phyloP scores from a whole-genome alignment of 305 asterid genomes.

The Coffea humblotiana region DNA sequence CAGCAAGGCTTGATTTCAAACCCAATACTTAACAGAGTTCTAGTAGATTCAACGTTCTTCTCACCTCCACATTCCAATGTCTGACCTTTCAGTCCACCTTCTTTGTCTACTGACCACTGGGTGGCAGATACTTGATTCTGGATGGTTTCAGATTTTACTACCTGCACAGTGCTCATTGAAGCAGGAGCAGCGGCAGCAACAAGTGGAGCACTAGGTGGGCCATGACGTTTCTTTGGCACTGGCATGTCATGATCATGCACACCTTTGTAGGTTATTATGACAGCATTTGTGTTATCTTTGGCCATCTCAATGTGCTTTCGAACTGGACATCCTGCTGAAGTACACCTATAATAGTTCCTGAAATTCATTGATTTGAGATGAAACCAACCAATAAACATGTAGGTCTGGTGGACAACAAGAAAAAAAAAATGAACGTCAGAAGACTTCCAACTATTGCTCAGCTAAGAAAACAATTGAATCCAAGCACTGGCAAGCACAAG shows the following conservation, averaged over 20 bases:
- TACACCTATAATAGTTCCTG: conserved; percentile 92
- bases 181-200: conserved; percentile 43
- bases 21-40: conserved; percentile 69
- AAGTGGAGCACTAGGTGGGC: conserved; percentile 42
- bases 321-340: conserved; percentile 89
- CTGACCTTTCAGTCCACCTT: conserved; percentile 54
- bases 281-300: conserved; percentile 48
- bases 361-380: conserved; percentile 20
- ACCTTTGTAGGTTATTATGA: conserved; percentile 74
- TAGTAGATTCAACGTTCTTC: conserved; percentile 46
- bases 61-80: conserved; percentile 40
- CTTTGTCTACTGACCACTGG: conserved; percentile 62
- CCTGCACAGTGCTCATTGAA: conserved; percentile 33
- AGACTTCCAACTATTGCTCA: not conserved
- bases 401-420: too few species aligned
- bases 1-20: conserved; percentile 79
- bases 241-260: conserved; percentile 82
- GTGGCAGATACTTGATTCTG: conserved; percentile 39
- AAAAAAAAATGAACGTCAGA: not conserved
- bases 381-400: conserved; percentile 10
- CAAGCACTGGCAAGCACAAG: not conserved
- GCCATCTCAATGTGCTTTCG: conserved; percentile 85
- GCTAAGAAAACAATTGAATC: not conserved
- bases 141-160: conserved; percentile 26
- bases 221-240: conserved; percentile 60